These are phyloP conservation scores for Trypethelium eluteriae DNA, from an alignment of 495 filamentous ascomycete genomes.

Conservation along the genomic window DNA sequence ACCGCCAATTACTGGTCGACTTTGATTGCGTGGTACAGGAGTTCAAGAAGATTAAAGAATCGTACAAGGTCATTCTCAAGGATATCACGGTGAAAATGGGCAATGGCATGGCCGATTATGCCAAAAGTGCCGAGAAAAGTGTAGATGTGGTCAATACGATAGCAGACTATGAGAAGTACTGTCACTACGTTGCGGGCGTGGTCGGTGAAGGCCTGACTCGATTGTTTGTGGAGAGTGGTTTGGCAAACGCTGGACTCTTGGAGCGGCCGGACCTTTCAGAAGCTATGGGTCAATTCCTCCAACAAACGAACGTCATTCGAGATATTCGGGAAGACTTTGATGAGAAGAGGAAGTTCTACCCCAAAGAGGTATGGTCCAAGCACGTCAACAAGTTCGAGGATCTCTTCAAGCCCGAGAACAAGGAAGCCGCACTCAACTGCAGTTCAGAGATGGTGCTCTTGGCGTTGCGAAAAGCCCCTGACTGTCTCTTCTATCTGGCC, in stretches of 20 bases:
- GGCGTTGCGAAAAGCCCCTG: conserved; percentile 76
- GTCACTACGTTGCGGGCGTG: conserved; percentile 93
- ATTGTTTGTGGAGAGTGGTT: conserved; percentile 78
- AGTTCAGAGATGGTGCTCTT: conserved; percentile 92
- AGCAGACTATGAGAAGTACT: conserved; percentile 88
- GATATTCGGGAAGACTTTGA: conserved; percentile 84
- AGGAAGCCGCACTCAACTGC: conserved; percentile 73
- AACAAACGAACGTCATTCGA: conserved; percentile 98
- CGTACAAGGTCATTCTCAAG: conserved; percentile 78
- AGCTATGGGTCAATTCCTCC: conserved; percentile 93
- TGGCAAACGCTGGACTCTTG: conserved; percentile 78
- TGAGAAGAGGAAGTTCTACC: conserved; percentile 80
- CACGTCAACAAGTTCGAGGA: conserved; percentile 84
- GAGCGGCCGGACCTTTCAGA: conserved; percentile 74
- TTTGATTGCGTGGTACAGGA: conserved; percentile 81
- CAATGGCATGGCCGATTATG: conserved; percentile 96
- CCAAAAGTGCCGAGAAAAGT: conserved; percentile 69
- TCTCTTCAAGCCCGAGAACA: conserved; percentile 73
- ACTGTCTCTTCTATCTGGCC: conserved; percentile 95
- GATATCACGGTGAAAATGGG: conserved; percentile 95
- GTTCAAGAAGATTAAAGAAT: conserved; percentile 79
- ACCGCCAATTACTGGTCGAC: conserved; percentile 81
- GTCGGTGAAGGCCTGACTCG: conserved; percentile 90
- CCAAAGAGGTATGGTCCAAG: conserved; percentile 92
- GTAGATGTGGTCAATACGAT: conserved; percentile 71